Percentiles rank a stretch among this genome's conserved stretches.
Conservation (phyloP, 208 protist species). For the Borovskyia barvae region DNA sequence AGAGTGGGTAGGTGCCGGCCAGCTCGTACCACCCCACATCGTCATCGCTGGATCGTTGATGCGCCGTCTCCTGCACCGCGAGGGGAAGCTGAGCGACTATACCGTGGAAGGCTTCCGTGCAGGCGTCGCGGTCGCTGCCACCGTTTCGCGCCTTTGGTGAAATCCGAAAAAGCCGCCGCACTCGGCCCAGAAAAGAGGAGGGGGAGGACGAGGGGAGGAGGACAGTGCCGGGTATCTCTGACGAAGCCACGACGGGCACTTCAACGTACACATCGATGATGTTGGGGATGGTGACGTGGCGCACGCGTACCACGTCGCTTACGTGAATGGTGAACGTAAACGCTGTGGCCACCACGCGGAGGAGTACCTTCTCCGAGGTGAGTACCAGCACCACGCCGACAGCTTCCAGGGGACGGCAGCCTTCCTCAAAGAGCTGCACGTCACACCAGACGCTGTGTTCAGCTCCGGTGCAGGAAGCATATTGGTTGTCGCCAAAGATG, state of each 20-base stretch:
- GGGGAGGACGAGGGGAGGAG: too few species aligned
- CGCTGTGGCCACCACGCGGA: constrained; percentile 41
- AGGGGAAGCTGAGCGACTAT: background rate
- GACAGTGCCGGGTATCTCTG: too few species aligned
- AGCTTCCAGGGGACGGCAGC: constrained; percentile 42
- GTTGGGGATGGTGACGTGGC: constrained; percentile 6
- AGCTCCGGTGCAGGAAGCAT: background rate
- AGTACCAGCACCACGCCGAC: constrained; percentile 38
- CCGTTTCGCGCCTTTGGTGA: too few species aligned
- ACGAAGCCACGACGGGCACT: background rate
- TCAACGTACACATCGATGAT: constrained; percentile 34
- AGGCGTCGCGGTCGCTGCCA: too few species aligned
- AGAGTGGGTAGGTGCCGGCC: background rate
- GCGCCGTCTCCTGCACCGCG: background rate
- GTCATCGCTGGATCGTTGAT: constrained; percentile 9
- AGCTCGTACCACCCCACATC: constrained; percentile 1
- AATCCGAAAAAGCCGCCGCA: too few species aligned
- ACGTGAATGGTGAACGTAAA: constrained; percentile 51
- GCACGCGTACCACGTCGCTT: constrained; percentile 23
- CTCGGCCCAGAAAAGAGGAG: too few species aligned
- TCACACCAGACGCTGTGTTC: constrained; percentile 45
- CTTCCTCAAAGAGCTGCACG: constrained; percentile 38
- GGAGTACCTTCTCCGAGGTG: constrained; percentile 31
- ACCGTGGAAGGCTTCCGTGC: background rate
- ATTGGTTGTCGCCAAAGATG: background rate